Conservation (phyloP, 371 early-diverging fungal genomes). For the Mortierella sp. region DNA sequence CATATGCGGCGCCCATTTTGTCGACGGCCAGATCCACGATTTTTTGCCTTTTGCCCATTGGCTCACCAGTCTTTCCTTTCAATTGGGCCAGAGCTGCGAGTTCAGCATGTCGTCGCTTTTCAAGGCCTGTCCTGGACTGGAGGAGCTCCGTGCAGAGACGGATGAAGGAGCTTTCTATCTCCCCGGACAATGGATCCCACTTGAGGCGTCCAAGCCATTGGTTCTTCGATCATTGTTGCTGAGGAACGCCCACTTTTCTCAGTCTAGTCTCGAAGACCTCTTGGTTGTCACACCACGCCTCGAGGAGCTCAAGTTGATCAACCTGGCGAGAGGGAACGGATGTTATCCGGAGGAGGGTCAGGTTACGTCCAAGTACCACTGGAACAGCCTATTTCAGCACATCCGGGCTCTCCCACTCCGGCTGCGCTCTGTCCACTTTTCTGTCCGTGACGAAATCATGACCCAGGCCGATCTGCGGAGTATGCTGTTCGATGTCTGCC, state of each 20-base stretch:
- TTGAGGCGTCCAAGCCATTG: neutral
- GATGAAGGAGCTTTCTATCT: neutral
- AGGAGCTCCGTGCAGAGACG: slow-evolving; percentile 5
- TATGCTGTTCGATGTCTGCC: slow-evolving; percentile 2
- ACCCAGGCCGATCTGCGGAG: slow-evolving; percentile 2
- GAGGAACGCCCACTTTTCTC: slow-evolving; percentile 2
- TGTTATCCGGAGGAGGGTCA: slow-evolving; percentile 10
- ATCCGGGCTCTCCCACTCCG: slow-evolving; percentile 8
- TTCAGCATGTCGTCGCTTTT: neutral
- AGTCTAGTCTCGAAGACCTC: neutral
- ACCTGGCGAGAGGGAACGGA: slow-evolving; percentile 2
- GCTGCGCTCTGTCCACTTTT: slow-evolving; percentile 11
- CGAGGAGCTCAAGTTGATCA: slow-evolving; percentile 1
- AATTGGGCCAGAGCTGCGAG: neutral
- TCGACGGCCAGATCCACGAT: slow-evolving; percentile 5
- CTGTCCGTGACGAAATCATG: slow-evolving; percentile 1
- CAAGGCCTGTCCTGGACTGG: neutral
- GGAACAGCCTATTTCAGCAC: slow-evolving; percentile 1
- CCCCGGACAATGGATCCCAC: neutral
- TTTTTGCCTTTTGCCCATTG: slow-evolving; percentile 1
- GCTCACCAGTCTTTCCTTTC: neutral
- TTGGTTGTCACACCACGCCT: neutral
- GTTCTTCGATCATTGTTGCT: neutral
- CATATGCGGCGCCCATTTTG: slow-evolving; percentile 1
- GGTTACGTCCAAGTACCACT: neutral